Conservation (phyloP, 306 rosid species). For the Lathyrus aphaca region DNA sequence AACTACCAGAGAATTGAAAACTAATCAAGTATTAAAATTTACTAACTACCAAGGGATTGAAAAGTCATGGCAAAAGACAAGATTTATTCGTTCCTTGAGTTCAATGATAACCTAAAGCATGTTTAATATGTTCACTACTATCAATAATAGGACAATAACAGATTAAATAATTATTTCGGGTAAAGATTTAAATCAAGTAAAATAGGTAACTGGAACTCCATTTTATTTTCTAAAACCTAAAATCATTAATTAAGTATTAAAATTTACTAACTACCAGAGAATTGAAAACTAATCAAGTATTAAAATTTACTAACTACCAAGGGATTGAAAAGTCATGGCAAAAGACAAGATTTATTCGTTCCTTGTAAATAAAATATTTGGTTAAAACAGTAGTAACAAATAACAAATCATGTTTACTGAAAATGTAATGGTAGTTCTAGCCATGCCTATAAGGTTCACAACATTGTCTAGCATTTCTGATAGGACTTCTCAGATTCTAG, state of each 20-base stretch:
- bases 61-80: too few species aligned
- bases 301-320: too few species aligned
- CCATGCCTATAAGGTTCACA: constrained; percentile 18
- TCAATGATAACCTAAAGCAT: neutral
- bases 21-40: too few species aligned
- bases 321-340: too few species aligned
- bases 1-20: too few species aligned
- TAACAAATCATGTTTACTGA: constrained; percentile 8
- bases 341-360: too few species aligned
- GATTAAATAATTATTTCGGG: neutral
- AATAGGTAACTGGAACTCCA: neutral
- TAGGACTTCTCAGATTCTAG: constrained; percentile 6
- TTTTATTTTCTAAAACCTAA: constrained; percentile 1
- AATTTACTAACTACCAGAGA: too few species aligned
- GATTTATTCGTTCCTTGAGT: too few species aligned
- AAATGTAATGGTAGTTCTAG: constrained; percentile 3
- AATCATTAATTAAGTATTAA: neutral
- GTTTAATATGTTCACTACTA: neutral
- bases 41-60: too few species aligned
- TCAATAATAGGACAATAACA: neutral
- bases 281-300: too few species aligned
- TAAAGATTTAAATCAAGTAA: neutral
- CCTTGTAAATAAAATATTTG: too few species aligned
- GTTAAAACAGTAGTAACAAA: neutral
- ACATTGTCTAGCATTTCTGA: constrained; percentile 1